Evolutionary conservation across 2,329 filamentous ascomycete genomes (phyloP).

Genomic region (Cercospora beticola): DNA sequence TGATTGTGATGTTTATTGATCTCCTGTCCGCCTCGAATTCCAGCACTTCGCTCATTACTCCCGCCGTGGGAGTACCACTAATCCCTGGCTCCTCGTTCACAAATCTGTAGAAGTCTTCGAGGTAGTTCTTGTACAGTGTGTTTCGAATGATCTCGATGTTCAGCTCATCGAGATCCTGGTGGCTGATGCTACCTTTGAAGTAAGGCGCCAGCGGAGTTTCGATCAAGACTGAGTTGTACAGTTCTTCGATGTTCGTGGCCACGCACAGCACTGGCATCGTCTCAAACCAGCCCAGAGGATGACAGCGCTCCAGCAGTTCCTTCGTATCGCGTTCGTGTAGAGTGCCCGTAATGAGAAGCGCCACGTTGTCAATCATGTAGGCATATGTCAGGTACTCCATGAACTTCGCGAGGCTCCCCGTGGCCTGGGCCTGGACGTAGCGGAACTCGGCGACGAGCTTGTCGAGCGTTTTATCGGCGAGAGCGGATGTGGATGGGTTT

Average conservation of each 20-base stretch:
- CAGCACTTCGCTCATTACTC: conserved; percentile 93
- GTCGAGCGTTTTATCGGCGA: conserved; percentile 93
- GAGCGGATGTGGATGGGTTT: conserved; percentile 92
- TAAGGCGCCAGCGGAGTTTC: conserved; percentile 94
- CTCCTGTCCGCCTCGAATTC: conserved; percentile 96
- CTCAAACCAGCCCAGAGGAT: conserved; percentile 97
- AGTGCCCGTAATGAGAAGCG: conserved; percentile 94
- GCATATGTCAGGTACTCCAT: conserved; percentile 98
- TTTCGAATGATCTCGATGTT: conserved; percentile 99
- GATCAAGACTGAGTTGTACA: conserved; percentile 96
- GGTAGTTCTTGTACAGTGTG: conserved; percentile 98
- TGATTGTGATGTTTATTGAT: conserved; percentile 98
- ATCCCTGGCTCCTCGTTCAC: conserved; percentile 88
- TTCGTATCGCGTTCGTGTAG: conserved; percentile 95
- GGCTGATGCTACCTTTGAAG: conserved; percentile 94
- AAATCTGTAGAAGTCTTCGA: conserved; percentile 95
- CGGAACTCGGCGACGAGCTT: conserved; percentile 97
- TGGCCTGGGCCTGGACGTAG: conserved; percentile 91
- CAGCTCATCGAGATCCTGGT: conserved; percentile 95
- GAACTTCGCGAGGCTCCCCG: conserved; percentile 87
- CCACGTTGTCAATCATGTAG: conserved; percentile 99
- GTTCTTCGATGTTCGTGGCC: conserved; percentile 95
- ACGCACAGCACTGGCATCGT: conserved; percentile 98
- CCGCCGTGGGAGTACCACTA: conserved; percentile 80
- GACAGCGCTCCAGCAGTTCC: conserved; percentile 91